phyloP scores from a whole-genome alignment of 2,329 filamentous ascomycete species.

The Dactylonectria macrodidyma region DNA sequence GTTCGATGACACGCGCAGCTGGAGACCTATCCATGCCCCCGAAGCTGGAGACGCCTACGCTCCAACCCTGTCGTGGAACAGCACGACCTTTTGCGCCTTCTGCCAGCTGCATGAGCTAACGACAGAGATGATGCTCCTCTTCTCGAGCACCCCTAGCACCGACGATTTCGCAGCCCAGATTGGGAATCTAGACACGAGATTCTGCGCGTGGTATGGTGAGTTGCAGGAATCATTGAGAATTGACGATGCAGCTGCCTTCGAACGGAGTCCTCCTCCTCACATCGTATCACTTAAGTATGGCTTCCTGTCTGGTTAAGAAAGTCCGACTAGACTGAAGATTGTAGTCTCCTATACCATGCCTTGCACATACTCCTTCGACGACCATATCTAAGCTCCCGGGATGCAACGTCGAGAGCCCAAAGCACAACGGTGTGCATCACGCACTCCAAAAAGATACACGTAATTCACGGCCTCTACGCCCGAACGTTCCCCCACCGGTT shows the following conservation, averaged over 20 bases:
- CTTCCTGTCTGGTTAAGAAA: neutral
- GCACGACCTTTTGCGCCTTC: slow-evolving; percentile 33
- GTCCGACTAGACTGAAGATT: too few relatives aligned
- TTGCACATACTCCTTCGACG: slow-evolving; percentile 2
- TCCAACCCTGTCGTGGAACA: slow-evolving; percentile 19
- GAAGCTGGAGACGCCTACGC: slow-evolving; percentile 20
- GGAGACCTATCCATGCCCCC: slow-evolving; percentile 30
- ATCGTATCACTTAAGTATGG: slow-evolving; percentile 12
- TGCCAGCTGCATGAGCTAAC: slow-evolving; percentile 36
- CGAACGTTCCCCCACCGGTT: slow-evolving; percentile 38
- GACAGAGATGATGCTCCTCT: slow-evolving; percentile 39
- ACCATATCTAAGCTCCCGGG: neutral
- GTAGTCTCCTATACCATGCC: slow-evolving; percentile 6
- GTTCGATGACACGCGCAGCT: slow-evolving; percentile 31
- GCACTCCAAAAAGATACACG: slow-evolving; percentile 10
- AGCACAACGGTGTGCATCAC: neutral
- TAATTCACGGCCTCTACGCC: slow-evolving; percentile 29
- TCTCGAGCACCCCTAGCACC: slow-evolving; percentile 16
- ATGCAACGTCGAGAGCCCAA: neutral
- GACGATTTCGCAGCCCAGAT: slow-evolving; percentile 23
- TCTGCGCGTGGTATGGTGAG: slow-evolving; percentile 27
- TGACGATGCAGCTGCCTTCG: neutral
- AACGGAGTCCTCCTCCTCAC: slow-evolving; percentile 5
- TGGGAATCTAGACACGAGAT: slow-evolving; percentile 16
- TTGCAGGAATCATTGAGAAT: neutral